Evolutionary conservation across 176 grass and related monocot genomes (phyloP).

Genomic region (Zoysia japonica): DNA sequence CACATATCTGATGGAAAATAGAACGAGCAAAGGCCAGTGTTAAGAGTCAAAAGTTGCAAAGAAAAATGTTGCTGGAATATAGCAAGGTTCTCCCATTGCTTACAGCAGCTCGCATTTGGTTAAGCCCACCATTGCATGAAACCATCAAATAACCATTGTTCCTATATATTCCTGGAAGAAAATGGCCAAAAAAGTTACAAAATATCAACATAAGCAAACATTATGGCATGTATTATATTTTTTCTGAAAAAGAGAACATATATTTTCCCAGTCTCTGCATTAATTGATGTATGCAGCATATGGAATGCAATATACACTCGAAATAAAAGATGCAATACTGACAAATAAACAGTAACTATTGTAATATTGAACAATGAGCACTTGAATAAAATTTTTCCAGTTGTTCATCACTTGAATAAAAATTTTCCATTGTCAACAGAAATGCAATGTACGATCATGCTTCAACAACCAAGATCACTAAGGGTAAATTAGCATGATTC

Average conservation of each 20-base stretch:
- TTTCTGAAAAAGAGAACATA: not conserved
- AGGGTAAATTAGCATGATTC: not conserved
- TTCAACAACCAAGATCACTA: not conserved
- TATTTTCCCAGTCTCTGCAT: not conserved
- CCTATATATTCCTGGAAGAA: slow-evolving; percentile 71
- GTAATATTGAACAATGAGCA: not conserved
- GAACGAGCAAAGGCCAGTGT: slow-evolving; percentile 9
- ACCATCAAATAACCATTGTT: slow-evolving; percentile 96
- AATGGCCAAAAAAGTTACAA: not conserved
- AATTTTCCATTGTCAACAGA: not conserved
- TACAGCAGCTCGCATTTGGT: slow-evolving; percentile 97
- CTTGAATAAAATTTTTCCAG: not conserved
- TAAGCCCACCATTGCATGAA: slow-evolving; percentile 96
- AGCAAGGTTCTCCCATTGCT: slow-evolving; percentile 17
- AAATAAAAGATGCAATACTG: not conserved
- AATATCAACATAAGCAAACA: slow-evolving; percentile 18
- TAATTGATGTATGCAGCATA: not conserved
- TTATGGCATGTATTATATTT: not conserved
- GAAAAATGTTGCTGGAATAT: not conserved
- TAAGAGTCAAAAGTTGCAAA: slow-evolving; percentile 15
- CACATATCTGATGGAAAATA: slow-evolving; percentile 68
- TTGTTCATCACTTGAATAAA: not conserved
- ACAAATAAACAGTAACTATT: slow-evolving; percentile 9
- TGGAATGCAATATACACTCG: not conserved
- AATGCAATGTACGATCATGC: not conserved